A percentile compares a stretch with the other conserved stretches of the same genome.
These are phyloP conservation scores for Periglandula ipomoeae DNA, from an alignment of 2,329 filamentous ascomycete genomes.

Conservation along the genomic window DNA sequence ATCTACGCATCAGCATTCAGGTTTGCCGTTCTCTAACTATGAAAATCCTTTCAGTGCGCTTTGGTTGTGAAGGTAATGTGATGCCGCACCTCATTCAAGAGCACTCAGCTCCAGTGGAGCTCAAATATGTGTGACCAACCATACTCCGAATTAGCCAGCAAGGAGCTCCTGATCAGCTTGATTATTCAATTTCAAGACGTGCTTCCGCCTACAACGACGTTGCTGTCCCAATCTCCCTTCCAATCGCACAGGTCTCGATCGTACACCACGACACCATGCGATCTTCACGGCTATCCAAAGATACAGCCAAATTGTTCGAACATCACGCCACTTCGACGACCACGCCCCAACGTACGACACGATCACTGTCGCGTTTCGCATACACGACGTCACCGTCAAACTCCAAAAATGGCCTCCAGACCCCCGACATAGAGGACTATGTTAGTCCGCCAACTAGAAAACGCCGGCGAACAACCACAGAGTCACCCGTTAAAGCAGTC, in stretches of 20 bases:
- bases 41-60: too few species aligned
- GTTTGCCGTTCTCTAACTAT: too few species aligned
- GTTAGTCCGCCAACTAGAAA: slow-evolving; percentile 24
- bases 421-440: slow-evolving; percentile 49
- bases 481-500: slow-evolving; percentile 16
- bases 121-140: background rate
- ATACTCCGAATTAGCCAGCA: background rate
- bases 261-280: slow-evolving; percentile 37
- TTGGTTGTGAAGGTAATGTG: too few species aligned
- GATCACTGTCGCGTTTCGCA: slow-evolving; percentile 40
- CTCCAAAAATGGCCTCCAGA: slow-evolving; percentile 9
- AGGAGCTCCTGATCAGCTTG: background rate
- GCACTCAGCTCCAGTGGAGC: too few species aligned
- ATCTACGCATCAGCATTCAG: too few species aligned
- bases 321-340: slow-evolving; percentile 16
- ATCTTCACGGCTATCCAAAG: slow-evolving; percentile 48
- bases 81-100: too few species aligned
- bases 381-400: slow-evolving; percentile 20
- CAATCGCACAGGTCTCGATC: background rate
- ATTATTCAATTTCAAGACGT: background rate
- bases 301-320: slow-evolving; percentile 48
- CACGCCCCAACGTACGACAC: slow-evolving; percentile 36
- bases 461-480: slow-evolving; percentile 16
- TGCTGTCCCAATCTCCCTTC: too few species aligned
- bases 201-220: background rate